Evolutionary conservation across 306 rosid species (phyloP).

Genomic region (Hippophae rhamnoides): DNA sequence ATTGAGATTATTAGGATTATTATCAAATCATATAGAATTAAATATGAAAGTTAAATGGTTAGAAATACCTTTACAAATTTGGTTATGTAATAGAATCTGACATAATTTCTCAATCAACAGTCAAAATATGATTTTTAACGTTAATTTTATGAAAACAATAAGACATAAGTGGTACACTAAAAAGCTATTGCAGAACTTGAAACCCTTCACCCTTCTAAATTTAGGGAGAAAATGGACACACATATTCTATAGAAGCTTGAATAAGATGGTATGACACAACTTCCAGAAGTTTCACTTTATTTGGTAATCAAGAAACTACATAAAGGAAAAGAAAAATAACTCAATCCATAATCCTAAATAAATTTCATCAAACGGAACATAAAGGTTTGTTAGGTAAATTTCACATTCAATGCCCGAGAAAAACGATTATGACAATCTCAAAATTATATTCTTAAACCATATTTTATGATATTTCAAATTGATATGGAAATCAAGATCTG

Average conservation of each 20-base stretch:
- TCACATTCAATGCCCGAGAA: background rate
- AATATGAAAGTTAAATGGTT: too few relatives aligned
- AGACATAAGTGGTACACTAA: too few relatives aligned
- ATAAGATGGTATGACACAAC: conserved; percentile 12
- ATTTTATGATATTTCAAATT: conserved; percentile 18
- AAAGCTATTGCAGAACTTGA: too few relatives aligned
- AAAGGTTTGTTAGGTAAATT: conserved; percentile 8
- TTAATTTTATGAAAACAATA: too few relatives aligned
- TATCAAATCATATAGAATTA: too few relatives aligned
- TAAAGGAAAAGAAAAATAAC: background rate
- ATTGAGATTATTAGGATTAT: too few relatives aligned
- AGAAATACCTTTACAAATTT: too few relatives aligned
- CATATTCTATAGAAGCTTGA: too few relatives aligned
- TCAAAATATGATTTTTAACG: too few relatives aligned
- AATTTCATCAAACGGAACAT: background rate
- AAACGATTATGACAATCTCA: background rate
- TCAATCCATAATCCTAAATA: conserved; percentile 16
- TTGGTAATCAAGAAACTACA: conserved; percentile 10
- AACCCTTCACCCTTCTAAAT: background rate
- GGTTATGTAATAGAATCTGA: too few relatives aligned
- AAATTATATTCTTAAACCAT: background rate
- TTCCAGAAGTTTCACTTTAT: background rate
- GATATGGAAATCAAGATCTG: conserved; percentile 38
- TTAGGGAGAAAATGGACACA: too few relatives aligned
- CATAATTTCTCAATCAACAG: too few relatives aligned